A percentile compares a stretch with the other conserved stretches of the same genome.
Evolutionary conservation across 371 early-diverging fungal genomes (phyloP).

Genomic region (Mucor plumbeus): DNA sequence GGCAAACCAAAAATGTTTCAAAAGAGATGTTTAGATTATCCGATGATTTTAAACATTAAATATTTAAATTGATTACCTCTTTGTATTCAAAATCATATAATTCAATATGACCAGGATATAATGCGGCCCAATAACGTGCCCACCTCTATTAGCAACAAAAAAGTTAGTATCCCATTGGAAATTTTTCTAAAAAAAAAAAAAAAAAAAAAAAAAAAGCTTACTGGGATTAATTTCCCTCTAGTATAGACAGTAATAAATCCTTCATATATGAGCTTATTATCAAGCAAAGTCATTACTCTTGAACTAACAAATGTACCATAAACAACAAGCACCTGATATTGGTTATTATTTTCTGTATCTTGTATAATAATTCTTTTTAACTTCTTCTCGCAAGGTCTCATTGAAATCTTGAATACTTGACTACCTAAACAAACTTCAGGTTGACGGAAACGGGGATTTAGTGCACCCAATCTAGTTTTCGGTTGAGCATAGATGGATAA

Average conservation of each 20-base stretch:
- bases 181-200: not conserved
- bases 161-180: not conserved
- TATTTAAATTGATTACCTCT: conserved; percentile 27
- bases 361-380: conserved; percentile 36
- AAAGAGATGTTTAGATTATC: not conserved
- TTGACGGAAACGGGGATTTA: conserved; percentile 28
- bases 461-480: conserved; percentile 24
- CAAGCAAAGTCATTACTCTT: conserved; percentile 34
- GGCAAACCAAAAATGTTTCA: not conserved
- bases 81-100: conserved; percentile 57
- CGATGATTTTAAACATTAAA: not conserved
- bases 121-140: conserved; percentile 49
- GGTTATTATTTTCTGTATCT: conserved; percentile 19
- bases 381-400: conserved; percentile 40
- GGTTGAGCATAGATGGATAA: conserved; percentile 40
- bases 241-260: conserved; percentile 52
- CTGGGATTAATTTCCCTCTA: conserved; percentile 44
- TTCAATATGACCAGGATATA: conserved; percentile 37
- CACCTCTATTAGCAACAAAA: conserved; percentile 34
- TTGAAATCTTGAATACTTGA: conserved; percentile 32
- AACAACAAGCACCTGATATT: conserved; percentile 40
- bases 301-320: conserved; percentile 45
- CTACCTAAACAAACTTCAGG: conserved; percentile 36
- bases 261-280: conserved; percentile 36
- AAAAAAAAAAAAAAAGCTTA: conserved; percentile 21